Conservation (phyloP, 1,284 basidiomycete genomes). For the Moniliophthora roreri region DNA sequence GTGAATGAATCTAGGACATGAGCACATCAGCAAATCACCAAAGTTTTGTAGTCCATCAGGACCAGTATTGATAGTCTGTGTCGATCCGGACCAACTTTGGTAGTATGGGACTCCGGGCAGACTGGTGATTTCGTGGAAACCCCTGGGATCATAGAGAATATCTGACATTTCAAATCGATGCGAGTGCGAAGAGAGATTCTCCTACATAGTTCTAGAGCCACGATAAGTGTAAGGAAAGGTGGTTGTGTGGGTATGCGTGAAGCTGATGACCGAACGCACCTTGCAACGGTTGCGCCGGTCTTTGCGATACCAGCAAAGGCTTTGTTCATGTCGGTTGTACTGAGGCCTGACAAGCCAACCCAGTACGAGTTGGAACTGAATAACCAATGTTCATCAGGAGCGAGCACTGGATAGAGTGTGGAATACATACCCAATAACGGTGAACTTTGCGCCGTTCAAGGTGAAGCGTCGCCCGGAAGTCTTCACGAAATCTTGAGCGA, state of each 20-base stretch:
- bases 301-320: conserved; percentile 53
- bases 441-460: conserved; percentile 37
- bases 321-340: conserved; percentile 40
- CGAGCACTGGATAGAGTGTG: neutral
- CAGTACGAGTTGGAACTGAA: conserved; percentile 42
- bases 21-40: conserved; percentile 26
- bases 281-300: conserved; percentile 53
- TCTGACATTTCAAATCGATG: neutral
- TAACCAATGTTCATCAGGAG: neutral
- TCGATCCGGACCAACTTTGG: conserved; percentile 46
- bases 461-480: conserved; percentile 41
- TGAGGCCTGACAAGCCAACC: conserved; percentile 41
- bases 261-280: neutral
- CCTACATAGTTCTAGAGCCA: neutral
- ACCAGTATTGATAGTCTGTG: conserved; percentile 49
- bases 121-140: conserved; percentile 65
- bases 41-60: conserved; percentile 52
- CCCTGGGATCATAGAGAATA: conserved; percentile 34
- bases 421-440: conserved; percentile 37
- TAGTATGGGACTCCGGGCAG: conserved; percentile 47
- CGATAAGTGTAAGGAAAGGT: neutral
- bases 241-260: neutral
- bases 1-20: neutral
- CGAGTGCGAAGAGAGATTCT: neutral
- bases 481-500: conserved; percentile 36